A percentile compares a stretch with the other conserved stretches of the same genome.
Conservation (phyloP, 257 asterid genomes). For the Solanum habrochaites region DNA sequence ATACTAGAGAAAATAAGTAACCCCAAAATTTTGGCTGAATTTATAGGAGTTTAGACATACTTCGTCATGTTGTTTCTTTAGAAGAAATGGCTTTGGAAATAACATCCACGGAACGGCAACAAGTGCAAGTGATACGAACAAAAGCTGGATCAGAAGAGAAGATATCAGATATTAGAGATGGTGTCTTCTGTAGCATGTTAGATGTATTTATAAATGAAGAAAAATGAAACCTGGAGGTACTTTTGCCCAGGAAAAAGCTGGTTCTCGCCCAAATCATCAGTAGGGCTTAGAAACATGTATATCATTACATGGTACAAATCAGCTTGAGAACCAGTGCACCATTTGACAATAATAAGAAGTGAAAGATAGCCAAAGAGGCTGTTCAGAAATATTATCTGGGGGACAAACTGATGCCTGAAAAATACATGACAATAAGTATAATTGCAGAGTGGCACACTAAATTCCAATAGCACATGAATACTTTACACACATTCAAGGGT, state of each 20-base stretch:
- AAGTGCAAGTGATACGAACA: slow-evolving; percentile 39
- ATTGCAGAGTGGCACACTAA: background rate
- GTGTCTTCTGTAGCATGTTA: background rate
- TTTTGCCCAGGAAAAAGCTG: slow-evolving; percentile 49
- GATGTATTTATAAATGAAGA: background rate
- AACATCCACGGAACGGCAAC: slow-evolving; percentile 71
- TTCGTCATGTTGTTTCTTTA: slow-evolving; percentile 45
- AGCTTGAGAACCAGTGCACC: slow-evolving; percentile 64
- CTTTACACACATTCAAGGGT: background rate
- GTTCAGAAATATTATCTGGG: slow-evolving; percentile 56
- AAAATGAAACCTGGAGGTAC: slow-evolving; percentile 38
- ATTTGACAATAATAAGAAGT: slow-evolving; percentile 45
- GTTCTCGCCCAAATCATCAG: slow-evolving; percentile 51
- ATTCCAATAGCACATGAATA: background rate
- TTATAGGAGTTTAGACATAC: slow-evolving; percentile 15
- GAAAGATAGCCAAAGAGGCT: slow-evolving; percentile 54
- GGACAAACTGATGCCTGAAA: slow-evolving; percentile 53
- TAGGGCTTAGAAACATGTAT: slow-evolving; percentile 58
- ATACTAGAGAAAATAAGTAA: background rate
- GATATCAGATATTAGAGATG: background rate
- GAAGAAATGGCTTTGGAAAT: slow-evolving; percentile 50
- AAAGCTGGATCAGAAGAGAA: slow-evolving; percentile 18
- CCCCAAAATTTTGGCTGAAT: background rate
- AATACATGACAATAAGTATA: background rate
- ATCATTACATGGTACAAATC: slow-evolving; percentile 65